Percentiles rank a stretch among this genome's conserved stretches.
Evolutionary conservation across 257 asterid genomes (phyloP).

Genomic region (Craterostigma plantagineum): DNA sequence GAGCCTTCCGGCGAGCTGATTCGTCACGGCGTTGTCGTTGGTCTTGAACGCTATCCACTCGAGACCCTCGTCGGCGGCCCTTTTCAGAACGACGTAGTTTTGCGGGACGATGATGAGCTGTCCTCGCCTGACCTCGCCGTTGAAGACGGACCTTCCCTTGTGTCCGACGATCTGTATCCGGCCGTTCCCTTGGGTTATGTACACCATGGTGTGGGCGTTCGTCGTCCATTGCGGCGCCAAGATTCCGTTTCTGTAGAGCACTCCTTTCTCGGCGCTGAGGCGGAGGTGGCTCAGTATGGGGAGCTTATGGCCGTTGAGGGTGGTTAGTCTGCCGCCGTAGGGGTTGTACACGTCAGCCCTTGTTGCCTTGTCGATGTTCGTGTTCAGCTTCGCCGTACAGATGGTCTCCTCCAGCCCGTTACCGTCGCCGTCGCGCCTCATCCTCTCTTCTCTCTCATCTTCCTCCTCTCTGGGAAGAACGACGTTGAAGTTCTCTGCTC

Average conservation of each 20-base stretch:
- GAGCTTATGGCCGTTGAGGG: conserved; percentile 33
- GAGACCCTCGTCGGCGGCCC: conserved; percentile 34
- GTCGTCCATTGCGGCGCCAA: conserved; percentile 35
- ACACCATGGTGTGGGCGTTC: conserved; percentile 29
- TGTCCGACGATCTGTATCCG: conserved; percentile 43
- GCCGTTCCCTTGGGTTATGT: conserved; percentile 31
- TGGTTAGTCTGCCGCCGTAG: conserved; percentile 35
- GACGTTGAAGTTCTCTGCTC: conserved; percentile 16
- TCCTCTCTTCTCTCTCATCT: conserved; percentile 2
- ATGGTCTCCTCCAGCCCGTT: conserved; percentile 43
- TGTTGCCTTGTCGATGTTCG: conserved; percentile 24
- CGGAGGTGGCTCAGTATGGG: conserved; percentile 30
- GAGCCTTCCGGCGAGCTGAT: conserved; percentile 36
- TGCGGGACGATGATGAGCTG: conserved; percentile 49
- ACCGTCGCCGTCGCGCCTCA: not conserved
- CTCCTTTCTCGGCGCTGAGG: conserved; percentile 38
- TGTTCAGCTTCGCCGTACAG: conserved; percentile 22
- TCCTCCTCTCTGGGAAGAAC: conserved; percentile 17
- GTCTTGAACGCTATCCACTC: conserved; percentile 52
- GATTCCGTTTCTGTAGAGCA: conserved; percentile 45
- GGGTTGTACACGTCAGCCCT: conserved; percentile 38
- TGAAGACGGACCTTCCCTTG: conserved; percentile 25
- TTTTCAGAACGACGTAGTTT: conserved; percentile 31
- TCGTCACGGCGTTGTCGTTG: conserved; percentile 33
- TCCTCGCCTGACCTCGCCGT: conserved; percentile 26